Conservation (phyloP, 306 rosid species). For the Cicer bijugum region DNA sequence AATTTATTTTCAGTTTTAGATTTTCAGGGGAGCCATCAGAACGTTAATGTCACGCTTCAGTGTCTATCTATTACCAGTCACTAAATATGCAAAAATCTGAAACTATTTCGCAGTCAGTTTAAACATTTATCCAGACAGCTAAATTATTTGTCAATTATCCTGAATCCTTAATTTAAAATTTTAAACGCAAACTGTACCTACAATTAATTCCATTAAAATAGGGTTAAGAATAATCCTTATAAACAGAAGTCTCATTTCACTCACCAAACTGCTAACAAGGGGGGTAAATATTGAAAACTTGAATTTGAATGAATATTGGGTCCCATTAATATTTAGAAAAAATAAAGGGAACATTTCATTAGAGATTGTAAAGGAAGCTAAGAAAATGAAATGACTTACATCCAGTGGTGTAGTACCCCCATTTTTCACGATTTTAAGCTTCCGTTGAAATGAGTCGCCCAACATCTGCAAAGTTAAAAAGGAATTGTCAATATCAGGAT, state of each 20-base stretch:
- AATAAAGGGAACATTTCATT: slow-evolving; percentile 22
- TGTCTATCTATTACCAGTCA: neutral
- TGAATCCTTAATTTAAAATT: neutral
- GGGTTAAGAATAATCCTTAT: neutral
- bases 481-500: slow-evolving; percentile 38
- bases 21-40: neutral
- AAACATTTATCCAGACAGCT: neutral
- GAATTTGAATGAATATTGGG: slow-evolving; percentile 15
- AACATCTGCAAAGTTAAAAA: slow-evolving; percentile 66
- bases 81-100: neutral
- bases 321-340: neutral
- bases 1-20: neutral
- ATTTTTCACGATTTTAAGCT: slow-evolving; percentile 71
- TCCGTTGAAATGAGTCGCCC: slow-evolving; percentile 97
- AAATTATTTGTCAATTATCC: slow-evolving; percentile 7
- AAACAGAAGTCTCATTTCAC: neutral
- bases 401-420: slow-evolving; percentile 66
- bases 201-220: neutral
- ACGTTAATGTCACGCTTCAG: neutral
- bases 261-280: neutral
- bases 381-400: slow-evolving; percentile 63
- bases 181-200: neutral
- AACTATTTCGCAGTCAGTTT: neutral
- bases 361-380: slow-evolving; percentile 41
- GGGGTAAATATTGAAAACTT: slow-evolving; percentile 16